Percentiles rank a stretch among this genome's conserved stretches.
These are phyloP conservation scores for Porphyrellus sp. DNA, from an alignment of 1,284 basidiomycete species.

Conservation along the genomic window DNA sequence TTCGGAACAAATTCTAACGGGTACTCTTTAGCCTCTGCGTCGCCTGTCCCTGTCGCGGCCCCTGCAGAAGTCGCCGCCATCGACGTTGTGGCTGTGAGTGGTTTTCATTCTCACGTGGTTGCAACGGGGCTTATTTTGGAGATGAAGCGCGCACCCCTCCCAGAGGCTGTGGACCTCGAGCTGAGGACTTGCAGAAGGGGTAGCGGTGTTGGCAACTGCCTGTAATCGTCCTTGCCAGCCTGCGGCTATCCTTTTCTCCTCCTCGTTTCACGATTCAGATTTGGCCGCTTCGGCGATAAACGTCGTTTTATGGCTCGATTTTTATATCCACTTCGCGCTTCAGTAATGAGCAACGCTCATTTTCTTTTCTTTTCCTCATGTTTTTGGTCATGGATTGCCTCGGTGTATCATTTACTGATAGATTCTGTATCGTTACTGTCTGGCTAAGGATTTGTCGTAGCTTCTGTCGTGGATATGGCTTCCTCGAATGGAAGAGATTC, in stretches of 20 bases:
- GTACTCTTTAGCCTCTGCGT: conserved; percentile 19
- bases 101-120: neutral
- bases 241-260: neutral
- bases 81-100: conserved; percentile 19
- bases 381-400: too few relatives aligned
- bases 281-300: neutral
- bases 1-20: neutral
- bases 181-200: conserved; percentile 11
- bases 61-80: conserved; percentile 5
- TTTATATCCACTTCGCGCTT: too few relatives aligned
- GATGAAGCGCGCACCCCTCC: conserved; percentile 23
- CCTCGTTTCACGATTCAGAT: neutral
- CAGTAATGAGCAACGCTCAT: conserved; percentile 4
- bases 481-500: neutral
- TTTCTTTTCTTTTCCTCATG: too few relatives aligned
- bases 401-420: conserved; percentile 25
- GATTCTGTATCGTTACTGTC: conserved; percentile 29
- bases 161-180: conserved; percentile 8
- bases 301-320: too few relatives aligned
- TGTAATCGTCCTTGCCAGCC: too few relatives aligned
- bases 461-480: neutral
- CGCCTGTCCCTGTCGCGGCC: conserved; percentile 26
- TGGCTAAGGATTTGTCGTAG: neutral
- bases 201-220: too few relatives aligned
- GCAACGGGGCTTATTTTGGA: conserved; percentile 5